A percentile compares a stretch with the other conserved stretches of the same genome.
Conservation (phyloP, 169 alveolate genomes). For the Eimeria acervulina region DNA sequence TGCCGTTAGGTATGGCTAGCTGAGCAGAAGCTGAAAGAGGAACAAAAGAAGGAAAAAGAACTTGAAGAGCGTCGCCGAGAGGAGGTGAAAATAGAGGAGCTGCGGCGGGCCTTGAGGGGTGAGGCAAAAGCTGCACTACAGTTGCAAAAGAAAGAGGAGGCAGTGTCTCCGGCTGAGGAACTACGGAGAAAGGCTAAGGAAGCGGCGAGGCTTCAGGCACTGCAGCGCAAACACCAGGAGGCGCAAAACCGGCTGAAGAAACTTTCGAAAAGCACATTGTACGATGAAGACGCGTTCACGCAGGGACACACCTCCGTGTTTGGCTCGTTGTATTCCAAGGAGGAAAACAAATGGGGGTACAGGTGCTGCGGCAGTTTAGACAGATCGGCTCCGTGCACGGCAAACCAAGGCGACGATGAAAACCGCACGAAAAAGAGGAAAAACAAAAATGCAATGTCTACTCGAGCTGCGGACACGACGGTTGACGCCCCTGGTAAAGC, state of each 20-base stretch:
- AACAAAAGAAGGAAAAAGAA: slow-evolving; percentile 94
- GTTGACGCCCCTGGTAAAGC: not conserved
- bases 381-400: slow-evolving; percentile 55
- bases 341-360: slow-evolving; percentile 90
- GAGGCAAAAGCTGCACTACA: slow-evolving; percentile 60
- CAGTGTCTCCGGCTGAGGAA: slow-evolving; percentile 47
- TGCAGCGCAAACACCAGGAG: slow-evolving; percentile 84
- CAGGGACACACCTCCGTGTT: slow-evolving; percentile 89
- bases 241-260: slow-evolving; percentile 81
- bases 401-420: not conserved
- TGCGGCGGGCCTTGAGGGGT: slow-evolving; percentile 91
- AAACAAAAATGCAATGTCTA: slow-evolving; percentile 4
- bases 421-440: slow-evolving; percentile 40
- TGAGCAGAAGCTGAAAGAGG: slow-evolving; percentile 96
- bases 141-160: slow-evolving; percentile 62
- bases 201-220: slow-evolving; percentile 64
- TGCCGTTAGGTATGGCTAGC: slow-evolving; percentile 94
- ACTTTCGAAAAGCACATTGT: slow-evolving; percentile 86
- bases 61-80: slow-evolving; percentile 96
- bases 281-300: slow-evolving; percentile 88
- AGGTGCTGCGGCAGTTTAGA: slow-evolving; percentile 88
- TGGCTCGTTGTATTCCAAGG: slow-evolving; percentile 90
- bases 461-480: not conserved
- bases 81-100: slow-evolving; percentile 95
- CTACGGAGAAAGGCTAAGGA: slow-evolving; percentile 84